Base-by-base conservation (phyloP, 495 filamentous ascomycete species). In the Durotheca rogersii region DNA sequence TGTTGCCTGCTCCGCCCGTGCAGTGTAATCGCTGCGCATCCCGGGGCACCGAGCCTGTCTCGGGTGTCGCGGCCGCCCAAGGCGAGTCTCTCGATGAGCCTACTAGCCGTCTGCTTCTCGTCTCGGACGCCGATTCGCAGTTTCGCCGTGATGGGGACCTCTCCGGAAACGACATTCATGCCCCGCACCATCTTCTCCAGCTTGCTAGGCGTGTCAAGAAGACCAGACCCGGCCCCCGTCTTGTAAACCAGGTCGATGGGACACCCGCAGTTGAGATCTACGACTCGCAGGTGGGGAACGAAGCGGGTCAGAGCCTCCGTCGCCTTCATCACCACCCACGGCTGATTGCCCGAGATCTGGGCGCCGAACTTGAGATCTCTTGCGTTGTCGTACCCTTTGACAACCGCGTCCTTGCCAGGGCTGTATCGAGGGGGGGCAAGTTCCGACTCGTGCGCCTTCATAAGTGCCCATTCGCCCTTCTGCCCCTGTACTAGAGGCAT, bases 261-360 rank as follows among this genome's bases (percentile, higher is more conserved):
- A 61, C 93, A 98, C 21, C 93, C 93, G 60, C 92, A 96, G 71
- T 98, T 98, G 49, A 98, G 69, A 62, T 98, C 93, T 47, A 98
- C 84, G 4, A 95, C 81, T 20, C 93, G 85, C 7, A 97, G 75
- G 58, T 88, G 75, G 2, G 93, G 91, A 30, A 89, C 81, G 37
- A 86, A 81, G 12, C 73, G 70, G 1, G 87, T 84, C 35, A 98
- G 71, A 19, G 86, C 73, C 63, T 98, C 91, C 0, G 92, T 87
- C 0, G 89, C 80, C 64, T 95, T 95, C 52, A 93, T 70, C 3
- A 88, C 93, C 16, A 86, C 75, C 82, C 88, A 93, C 1, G 90
- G 84, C 56, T 91, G 93, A 67, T 87, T 91, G 15, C 86, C 90
- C 6, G 90, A 85, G 35, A 98, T 89, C 60, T 98, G 93, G 17